A percentile compares a stretch with the other conserved stretches of the same genome.
Conservation (phyloP, 225 moss, liverwort and hornwort species). For the Bryum argenteum region DNA sequence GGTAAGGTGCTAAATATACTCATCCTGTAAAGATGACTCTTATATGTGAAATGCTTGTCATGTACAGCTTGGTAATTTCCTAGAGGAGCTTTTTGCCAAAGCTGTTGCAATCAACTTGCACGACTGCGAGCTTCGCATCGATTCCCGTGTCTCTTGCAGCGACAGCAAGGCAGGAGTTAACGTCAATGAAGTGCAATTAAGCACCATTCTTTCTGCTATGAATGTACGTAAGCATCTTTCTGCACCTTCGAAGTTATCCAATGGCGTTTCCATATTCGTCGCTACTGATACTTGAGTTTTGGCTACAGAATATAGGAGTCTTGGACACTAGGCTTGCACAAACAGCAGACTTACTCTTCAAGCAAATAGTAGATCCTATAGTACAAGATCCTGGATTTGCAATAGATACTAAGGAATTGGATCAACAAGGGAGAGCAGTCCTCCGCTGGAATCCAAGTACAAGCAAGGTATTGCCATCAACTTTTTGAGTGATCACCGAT, state of each 20-base stretch:
- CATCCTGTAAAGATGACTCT: not conserved
- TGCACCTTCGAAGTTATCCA: slow-evolving; percentile 17
- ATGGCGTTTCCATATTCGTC: not conserved
- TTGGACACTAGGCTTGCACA: slow-evolving; percentile 73
- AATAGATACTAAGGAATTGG: slow-evolving; percentile 35
- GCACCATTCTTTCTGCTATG: slow-evolving; percentile 79
- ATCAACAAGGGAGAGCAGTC: slow-evolving; percentile 46
- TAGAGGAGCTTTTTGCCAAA: slow-evolving; percentile 67
- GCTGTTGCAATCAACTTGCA: slow-evolving; percentile 55
- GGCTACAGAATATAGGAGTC: slow-evolving; percentile 62
- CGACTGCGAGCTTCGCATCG: slow-evolving; percentile 57
- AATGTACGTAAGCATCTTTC: slow-evolving; percentile 60
- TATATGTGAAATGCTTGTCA: slow-evolving; percentile 11
- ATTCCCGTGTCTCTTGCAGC: slow-evolving; percentile 51
- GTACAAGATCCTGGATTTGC: slow-evolving; percentile 56
- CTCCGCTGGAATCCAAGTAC: slow-evolving; percentile 52
- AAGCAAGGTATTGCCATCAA: slow-evolving; percentile 53
- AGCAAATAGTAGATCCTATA: slow-evolving; percentile 64
- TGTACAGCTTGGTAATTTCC: slow-evolving; percentile 62
- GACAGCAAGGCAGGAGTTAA: slow-evolving; percentile 47
- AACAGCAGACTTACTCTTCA: slow-evolving; percentile 76
- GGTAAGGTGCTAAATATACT: slow-evolving; percentile 2
- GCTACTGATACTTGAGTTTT: slow-evolving; percentile 26
- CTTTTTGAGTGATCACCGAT: slow-evolving; percentile 17
- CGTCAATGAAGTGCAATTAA: slow-evolving; percentile 52